Conservation (phyloP, 371 early-diverging fungal species). For the Rozella allomycis region DNA sequence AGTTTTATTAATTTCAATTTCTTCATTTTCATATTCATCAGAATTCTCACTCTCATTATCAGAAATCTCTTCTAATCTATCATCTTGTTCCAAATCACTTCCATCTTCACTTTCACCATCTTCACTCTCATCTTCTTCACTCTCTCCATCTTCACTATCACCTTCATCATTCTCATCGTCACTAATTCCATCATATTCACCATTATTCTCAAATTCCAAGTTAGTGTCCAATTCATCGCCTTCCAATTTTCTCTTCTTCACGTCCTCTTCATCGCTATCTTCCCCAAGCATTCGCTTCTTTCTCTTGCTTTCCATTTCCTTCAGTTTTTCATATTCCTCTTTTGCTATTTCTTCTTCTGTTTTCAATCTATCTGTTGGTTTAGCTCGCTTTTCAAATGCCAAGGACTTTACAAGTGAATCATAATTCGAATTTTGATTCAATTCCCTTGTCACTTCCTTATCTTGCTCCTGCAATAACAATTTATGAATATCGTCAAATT, state of each 20-base stretch:
- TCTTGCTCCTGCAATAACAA: constrained; percentile 19
- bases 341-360: constrained; percentile 75
- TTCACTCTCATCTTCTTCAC: constrained; percentile 4
- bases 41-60: constrained; percentile 1
- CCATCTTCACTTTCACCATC: neutral
- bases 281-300: constrained; percentile 9
- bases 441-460: neutral
- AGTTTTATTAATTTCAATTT: constrained; percentile 12
- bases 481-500: constrained; percentile 51
- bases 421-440: constrained; percentile 28
- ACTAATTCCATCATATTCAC: neutral
- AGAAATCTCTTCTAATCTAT: neutral
- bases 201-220: constrained; percentile 17
- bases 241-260: constrained; percentile 9
- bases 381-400: constrained; percentile 53
- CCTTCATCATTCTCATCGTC: constrained; percentile 8
- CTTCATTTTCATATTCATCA: constrained; percentile 1
- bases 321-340: constrained; percentile 57
- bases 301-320: constrained; percentile 9
- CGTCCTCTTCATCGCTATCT: constrained; percentile 20
- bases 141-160: constrained; percentile 9
- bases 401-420: constrained; percentile 56
- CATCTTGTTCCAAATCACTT: neutral
- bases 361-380: constrained; percentile 73
- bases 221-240: constrained; percentile 12